These are phyloP conservation scores for Forsythia viridissima DNA, from an alignment of 257 asterid species.

Conservation along the genomic window DNA sequence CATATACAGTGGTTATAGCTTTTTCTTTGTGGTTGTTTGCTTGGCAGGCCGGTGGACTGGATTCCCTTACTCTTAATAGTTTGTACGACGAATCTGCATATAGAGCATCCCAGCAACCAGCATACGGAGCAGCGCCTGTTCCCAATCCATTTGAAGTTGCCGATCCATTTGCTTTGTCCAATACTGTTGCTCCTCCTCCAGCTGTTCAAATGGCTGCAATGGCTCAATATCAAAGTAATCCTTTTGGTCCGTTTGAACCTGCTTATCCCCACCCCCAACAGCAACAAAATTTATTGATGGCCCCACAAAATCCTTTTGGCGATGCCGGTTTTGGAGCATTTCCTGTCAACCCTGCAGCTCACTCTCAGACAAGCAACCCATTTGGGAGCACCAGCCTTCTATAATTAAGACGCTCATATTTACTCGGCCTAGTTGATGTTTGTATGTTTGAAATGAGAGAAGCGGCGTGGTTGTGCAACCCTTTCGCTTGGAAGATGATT, in stretches of 20 bases:
- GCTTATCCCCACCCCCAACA: conserved; percentile 54
- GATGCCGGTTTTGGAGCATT: conserved; percentile 69
- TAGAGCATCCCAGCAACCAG: conserved; percentile 86
- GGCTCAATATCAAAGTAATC: conserved; percentile 60
- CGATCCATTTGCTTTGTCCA: conserved; percentile 74
- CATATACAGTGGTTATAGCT: not conserved
- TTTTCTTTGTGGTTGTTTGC: conserved; percentile 8
- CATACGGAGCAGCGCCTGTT: conserved; percentile 66
- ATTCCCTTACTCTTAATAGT: conserved; percentile 77
- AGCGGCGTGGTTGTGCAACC: not conserved
- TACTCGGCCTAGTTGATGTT: conserved; percentile 47
- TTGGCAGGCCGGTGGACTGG: conserved; percentile 94
- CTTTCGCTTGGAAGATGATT: conserved; percentile 10
- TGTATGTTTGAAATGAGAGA: conserved; percentile 35
- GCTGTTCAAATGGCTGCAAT: conserved; percentile 49
- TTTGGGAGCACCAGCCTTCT: conserved; percentile 70
- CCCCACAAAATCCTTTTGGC: conserved; percentile 77
- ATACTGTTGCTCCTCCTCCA: conserved; percentile 46
- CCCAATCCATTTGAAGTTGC: conserved; percentile 88
- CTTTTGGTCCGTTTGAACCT: conserved; percentile 71
- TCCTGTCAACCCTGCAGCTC: conserved; percentile 49
- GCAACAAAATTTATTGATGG: conserved; percentile 39
- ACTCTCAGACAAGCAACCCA: conserved; percentile 70
- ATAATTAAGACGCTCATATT: conserved; percentile 33
- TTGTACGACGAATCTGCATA: conserved; percentile 89